Evolutionary conservation across 805 yeast species (phyloP).

Genomic region (Cyberlindnera maritima): DNA sequence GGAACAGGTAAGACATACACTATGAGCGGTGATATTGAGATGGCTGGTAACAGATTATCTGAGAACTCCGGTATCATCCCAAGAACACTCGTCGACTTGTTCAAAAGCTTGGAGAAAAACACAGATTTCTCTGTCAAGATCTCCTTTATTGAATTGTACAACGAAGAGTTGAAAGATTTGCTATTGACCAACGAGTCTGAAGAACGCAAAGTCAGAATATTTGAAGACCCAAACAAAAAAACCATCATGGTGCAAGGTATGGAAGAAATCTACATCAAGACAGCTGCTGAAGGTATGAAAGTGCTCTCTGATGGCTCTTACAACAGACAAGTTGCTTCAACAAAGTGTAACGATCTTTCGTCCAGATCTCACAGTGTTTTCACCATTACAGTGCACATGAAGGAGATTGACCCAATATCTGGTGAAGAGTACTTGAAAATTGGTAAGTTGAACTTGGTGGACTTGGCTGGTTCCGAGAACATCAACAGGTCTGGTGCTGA

Average conservation of each 20-base stretch:
- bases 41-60: slow-evolving; percentile 34
- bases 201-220: slow-evolving; percentile 49
- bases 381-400: slow-evolving; percentile 60
- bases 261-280: slow-evolving; percentile 49
- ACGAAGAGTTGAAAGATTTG: slow-evolving; percentile 75
- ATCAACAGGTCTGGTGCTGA: slow-evolving; percentile 81
- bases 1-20: slow-evolving; percentile 83
- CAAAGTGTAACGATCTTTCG: slow-evolving; percentile 72
- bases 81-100: slow-evolving; percentile 52
- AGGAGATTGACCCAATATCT: slow-evolving; percentile 43
- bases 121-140: slow-evolving; percentile 63
- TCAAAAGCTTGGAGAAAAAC: slow-evolving; percentile 41
- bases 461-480: slow-evolving; percentile 91
- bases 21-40: slow-evolving; percentile 66
- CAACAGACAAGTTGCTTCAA: slow-evolving; percentile 71
- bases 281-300: slow-evolving; percentile 49
- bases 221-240: slow-evolving; percentile 44
- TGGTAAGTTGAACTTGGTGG: slow-evolving; percentile 83
- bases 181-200: slow-evolving; percentile 36
- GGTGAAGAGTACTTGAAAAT: slow-evolving; percentile 49
- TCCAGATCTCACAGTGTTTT: slow-evolving; percentile 81
- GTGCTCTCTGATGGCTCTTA: slow-evolving; percentile 54
- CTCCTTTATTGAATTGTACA: slow-evolving; percentile 78
- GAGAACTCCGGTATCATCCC: slow-evolving; percentile 64
- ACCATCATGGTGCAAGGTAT: slow-evolving; percentile 55